A percentile compares a stretch with the other conserved stretches of the same genome.
phyloP scores from a whole-genome alignment of 1,139 yeast genomes.

The Geotrichum klebahnii region DNA sequence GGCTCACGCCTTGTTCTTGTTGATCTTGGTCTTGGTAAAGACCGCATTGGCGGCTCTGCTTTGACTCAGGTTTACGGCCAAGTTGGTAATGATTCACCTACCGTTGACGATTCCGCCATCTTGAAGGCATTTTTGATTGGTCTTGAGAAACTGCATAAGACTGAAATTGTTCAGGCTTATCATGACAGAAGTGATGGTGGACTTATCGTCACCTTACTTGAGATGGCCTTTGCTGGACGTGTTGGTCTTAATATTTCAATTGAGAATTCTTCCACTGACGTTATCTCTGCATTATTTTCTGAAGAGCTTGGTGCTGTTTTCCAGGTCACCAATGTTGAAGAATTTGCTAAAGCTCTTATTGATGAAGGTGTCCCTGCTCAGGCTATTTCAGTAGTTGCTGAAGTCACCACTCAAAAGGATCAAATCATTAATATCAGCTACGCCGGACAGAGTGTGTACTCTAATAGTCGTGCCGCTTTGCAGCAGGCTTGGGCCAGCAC shows the following conservation, averaged over 20 bases:
- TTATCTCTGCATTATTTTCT: slow-evolving; percentile 54
- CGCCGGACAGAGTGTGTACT: slow-evolving; percentile 48
- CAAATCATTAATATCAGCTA: slow-evolving; percentile 52
- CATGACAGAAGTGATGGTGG: slow-evolving; percentile 99
- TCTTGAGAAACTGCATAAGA: slow-evolving; percentile 64
- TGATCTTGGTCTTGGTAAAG: slow-evolving; percentile 62
- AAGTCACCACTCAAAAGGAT: slow-evolving; percentile 50
- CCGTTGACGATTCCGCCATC: slow-evolving; percentile 62
- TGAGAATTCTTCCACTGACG: slow-evolving; percentile 33
- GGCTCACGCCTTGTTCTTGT: slow-evolving; percentile 67
- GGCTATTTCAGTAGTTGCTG: slow-evolving; percentile 62
- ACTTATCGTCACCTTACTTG: slow-evolving; percentile 72
- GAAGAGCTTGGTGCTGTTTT: slow-evolving; percentile 97
- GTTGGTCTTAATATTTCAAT: slow-evolving; percentile 59
- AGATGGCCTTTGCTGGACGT: slow-evolving; percentile 97
- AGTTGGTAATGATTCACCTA: slow-evolving; percentile 79
- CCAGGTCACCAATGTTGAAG: slow-evolving; percentile 65
- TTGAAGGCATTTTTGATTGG: slow-evolving; percentile 70
- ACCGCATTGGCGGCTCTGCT: slow-evolving; percentile 83
- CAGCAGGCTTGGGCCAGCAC: slow-evolving; percentile 88
- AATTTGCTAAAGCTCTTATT: slow-evolving; percentile 54
- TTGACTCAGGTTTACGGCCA: slow-evolving; percentile 88
- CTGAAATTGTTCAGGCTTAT: slow-evolving; percentile 67
- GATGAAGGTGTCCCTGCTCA: slow-evolving; percentile 56
- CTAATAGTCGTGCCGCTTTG: slow-evolving; percentile 60